Base-by-base conservation (phyloP, 371 early-diverging fungal genomes). In the Syncephalastrum monosporum region DNA sequence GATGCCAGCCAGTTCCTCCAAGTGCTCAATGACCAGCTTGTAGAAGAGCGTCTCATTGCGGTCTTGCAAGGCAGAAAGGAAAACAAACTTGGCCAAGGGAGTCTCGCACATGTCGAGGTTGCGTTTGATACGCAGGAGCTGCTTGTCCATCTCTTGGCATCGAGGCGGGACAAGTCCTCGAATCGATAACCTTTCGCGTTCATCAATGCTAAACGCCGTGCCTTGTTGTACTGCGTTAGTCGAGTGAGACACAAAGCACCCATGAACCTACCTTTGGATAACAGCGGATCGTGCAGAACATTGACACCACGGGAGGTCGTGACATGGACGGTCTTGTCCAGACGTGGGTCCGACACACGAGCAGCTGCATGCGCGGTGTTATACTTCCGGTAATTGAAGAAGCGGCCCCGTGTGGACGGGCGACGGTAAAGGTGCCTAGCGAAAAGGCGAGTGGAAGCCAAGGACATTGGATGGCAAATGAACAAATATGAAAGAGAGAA, bases 131-230 rank as follows among this genome's bases (percentile, higher is more conserved):
- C 86, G 74, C 21, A 79, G 65, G 38, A 84, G 62, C 59, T 86
- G 86, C 53, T 78, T 82, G 29, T 83, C 83, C 82, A 86, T 83
- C 52, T 82, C 83, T 65, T 84, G 84, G 33, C 79, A 74, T 38
- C 86, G 77, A 61, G 84, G 84, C 33, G 86, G 86, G 5, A 84
- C 84, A 5, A 86, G 69, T 10, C 86, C 86, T 67, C 86, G 84
- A 48, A 86, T 77, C n/a, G 84, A 81, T 33, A 86, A 72, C 48
- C 86, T 74, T 49, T 86, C 86, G 42, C 85, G 71, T 52, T 86
- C 86, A 16, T 79, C 78, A 50, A 83, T 66, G 19, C 79, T 81
- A 59, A 86, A 86, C 16, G 86, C 86, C 19, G 86, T 84, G 44
- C 86, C 86, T 74, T 33, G 17, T 45, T 16, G n/a, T 6, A 42